Evolutionary conservation across 352 stramenopile species (phyloP).

Genomic region (Globisporangium ultimum): DNA sequence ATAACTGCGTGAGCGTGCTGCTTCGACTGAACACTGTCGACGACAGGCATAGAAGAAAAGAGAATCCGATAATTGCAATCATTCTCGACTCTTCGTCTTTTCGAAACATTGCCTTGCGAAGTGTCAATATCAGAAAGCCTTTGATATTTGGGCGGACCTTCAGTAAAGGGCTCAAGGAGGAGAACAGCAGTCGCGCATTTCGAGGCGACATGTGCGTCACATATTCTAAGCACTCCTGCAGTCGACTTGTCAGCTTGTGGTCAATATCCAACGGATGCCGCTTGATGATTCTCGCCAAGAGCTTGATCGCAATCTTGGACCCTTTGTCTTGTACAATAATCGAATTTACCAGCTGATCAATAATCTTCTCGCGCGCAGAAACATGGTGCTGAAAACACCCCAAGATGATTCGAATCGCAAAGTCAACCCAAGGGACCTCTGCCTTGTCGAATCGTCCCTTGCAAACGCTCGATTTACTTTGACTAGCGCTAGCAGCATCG

Average conservation of each 20-base stretch:
- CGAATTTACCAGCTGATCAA: conserved; percentile 43
- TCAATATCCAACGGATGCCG: conserved; percentile 38
- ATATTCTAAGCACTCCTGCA: conserved; percentile 58
- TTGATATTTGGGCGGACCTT: conserved; percentile 36
- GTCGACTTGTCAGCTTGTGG: conserved; percentile 20
- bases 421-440: conserved; percentile 25
- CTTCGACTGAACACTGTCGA: conserved; percentile 34
- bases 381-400: conserved; percentile 42
- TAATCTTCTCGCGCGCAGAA: conserved; percentile 23
- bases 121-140: conserved; percentile 44
- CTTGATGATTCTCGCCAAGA: conserved; percentile 36
- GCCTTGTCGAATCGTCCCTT: background rate
- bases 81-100: conserved; percentile 48
- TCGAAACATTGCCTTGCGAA: conserved; percentile 63
- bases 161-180: conserved; percentile 34
- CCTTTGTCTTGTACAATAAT: conserved; percentile 34
- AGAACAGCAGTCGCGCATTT: conserved; percentile 27
- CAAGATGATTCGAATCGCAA: conserved; percentile 42
- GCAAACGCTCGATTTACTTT: background rate
- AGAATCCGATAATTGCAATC: conserved; percentile 47
- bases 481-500: conserved; percentile 4
- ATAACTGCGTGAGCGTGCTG: conserved; percentile 42
- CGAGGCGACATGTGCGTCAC: conserved; percentile 31
- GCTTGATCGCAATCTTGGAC: conserved; percentile 23
- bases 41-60: conserved; percentile 35